Conservation (phyloP, 768 basidiomycete genomes). For the Tremella yokohamensis region DNA sequence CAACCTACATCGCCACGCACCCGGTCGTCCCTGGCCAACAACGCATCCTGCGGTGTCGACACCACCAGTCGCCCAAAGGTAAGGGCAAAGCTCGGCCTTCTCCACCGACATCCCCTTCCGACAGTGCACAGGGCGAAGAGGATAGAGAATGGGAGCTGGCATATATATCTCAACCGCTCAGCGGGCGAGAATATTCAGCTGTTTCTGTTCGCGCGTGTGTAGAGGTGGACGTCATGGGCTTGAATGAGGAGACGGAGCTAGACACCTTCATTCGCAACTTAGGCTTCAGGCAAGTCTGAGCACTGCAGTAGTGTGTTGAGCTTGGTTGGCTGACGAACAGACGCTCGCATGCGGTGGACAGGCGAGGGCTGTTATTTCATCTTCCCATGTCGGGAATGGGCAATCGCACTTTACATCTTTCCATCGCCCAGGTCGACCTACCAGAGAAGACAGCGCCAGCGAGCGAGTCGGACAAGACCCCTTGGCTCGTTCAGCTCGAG, state of each 20-base stretch:
- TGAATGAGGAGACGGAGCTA: slow-evolving; percentile 14
- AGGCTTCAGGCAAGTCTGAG: slow-evolving; percentile 35
- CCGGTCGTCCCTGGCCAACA: slow-evolving; percentile 31
- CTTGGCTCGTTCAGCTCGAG: slow-evolving; percentile 30
- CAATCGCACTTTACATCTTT: slow-evolving; percentile 21
- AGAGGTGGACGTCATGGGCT: slow-evolving; percentile 21
- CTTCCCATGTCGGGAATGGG: slow-evolving; percentile 17
- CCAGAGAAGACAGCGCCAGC: background rate
- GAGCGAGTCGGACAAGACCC: slow-evolving; percentile 12
- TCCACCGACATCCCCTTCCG: background rate
- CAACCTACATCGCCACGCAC: slow-evolving; percentile 20
- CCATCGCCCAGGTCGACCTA: slow-evolving; percentile 15
- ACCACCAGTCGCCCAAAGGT: background rate
- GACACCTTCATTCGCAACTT: slow-evolving; percentile 27
- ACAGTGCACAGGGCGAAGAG: slow-evolving; percentile 10
- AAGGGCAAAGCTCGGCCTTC: background rate
- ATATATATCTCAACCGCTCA: slow-evolving; percentile 27
- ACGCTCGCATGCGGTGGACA: slow-evolving; percentile 28
- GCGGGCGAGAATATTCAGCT: slow-evolving; percentile 30
- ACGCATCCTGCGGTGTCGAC: slow-evolving; percentile 23
- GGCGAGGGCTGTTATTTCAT: slow-evolving; percentile 25
- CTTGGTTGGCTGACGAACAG: slow-evolving; percentile 6
- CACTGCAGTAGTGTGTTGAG: background rate
- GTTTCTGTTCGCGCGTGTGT: slow-evolving; percentile 28
- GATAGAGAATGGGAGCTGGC: slow-evolving; percentile 21